Percentiles rank a stretch among this genome's conserved stretches.
Evolutionary conservation across 2,329 filamentous ascomycete species (phyloP).

Genomic region (Phialophora expanda): DNA sequence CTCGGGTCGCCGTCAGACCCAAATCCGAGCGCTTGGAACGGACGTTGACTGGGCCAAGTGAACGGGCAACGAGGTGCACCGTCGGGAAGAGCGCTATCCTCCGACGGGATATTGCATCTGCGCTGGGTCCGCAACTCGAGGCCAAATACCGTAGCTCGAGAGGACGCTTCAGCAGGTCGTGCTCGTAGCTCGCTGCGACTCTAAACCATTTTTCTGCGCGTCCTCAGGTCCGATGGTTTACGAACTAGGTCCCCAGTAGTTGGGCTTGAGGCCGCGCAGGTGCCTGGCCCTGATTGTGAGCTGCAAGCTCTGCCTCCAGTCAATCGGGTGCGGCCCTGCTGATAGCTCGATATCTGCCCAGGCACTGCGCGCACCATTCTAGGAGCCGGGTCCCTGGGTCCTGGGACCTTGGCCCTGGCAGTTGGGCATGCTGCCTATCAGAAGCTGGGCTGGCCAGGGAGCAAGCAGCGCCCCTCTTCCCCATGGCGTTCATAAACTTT

Average conservation of each 20-base stretch:
- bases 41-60: not conserved
- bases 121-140: no score
- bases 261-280: no score
- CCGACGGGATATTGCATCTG: not conserved
- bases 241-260: no score
- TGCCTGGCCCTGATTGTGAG: not conserved
- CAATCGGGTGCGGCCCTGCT: not conserved
- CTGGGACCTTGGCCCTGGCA: no score
- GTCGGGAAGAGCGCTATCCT: not conserved
- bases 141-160: not conserved
- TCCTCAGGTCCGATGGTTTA: not conserved
- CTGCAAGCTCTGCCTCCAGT: not conserved
- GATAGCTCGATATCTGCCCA: not conserved
- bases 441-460: not conserved
- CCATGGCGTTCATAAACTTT: slow-evolving; percentile 4
- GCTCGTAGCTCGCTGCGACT: not conserved
- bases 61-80: not conserved
- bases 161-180: no score
- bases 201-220: not conserved
- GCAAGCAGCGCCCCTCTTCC: slow-evolving; percentile 2
- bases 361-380: not conserved
- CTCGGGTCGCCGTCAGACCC: slow-evolving; percentile 18
- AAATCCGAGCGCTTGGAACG: slow-evolving; percentile 3
- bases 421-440: not conserved
- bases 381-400: no score